Base-by-base conservation (phyloP, 2,329 filamentous ascomycete genomes). In the Fusarium nelsonii region DNA sequence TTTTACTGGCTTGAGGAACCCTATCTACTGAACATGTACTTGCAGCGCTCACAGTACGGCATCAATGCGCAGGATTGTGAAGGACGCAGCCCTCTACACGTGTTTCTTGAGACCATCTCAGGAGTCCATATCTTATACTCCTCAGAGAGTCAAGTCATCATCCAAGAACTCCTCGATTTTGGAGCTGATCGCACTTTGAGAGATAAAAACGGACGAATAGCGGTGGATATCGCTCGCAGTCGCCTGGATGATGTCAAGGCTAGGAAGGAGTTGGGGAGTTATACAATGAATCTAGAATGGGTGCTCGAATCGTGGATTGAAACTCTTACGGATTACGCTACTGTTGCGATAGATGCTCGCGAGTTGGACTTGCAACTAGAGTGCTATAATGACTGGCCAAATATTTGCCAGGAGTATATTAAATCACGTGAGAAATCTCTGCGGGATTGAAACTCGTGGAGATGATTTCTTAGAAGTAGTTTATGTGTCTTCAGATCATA, bases 1-100 rank as follows among this genome's bases (percentile, higher is more conserved):
- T 1, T 6, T 6, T 4, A 1, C 3, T 1, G 1, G 9, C 14
- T 15, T 9, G 20, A 1, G 4, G 8, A 49, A 10, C 4, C 20
- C 8, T 9, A 28, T 4, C 14, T 39, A 3, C 9, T 52, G 4
- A 8, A n/a, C 3, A 23, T 23, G 1, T 46, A 52, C 8, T 4
- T 60, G 1, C 18, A 9, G 1, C 9, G 43, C 3, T 51, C 44
- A 3, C 8, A 43, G 14, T 28, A 18, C 0, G 36, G 14, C 8
- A 12, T 56, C n/a, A 36, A 65, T 3, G 6, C 15, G 3, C 36
- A 1, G 1, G 61, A 65, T 10, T 10, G 4, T 2, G 3, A 34
- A 3, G 18, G 33, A 0, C 10, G 7, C 5, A 53, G 33, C 0
- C 33, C 33, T 0, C 43, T 59, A 10, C 23, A 49, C 23, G 23